These are phyloP conservation scores for Durusdinium trenchii DNA, from an alignment of 73 alveolate species.

Conservation along the genomic window DNA sequence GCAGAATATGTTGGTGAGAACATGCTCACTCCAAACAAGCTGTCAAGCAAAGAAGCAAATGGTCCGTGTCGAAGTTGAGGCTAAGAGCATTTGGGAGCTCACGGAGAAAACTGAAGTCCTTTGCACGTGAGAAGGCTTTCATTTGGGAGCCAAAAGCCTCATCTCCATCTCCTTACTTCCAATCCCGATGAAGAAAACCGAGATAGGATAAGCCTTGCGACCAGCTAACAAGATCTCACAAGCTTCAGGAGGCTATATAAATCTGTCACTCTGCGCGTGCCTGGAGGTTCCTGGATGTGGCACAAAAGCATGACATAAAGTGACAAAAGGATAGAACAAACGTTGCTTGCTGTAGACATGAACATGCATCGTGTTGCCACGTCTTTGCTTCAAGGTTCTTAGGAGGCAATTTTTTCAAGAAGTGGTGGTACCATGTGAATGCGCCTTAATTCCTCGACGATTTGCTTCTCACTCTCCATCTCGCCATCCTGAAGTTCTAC, in stretches of 20 bases:
- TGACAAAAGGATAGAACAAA: too few species aligned
- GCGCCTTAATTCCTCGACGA: conserved; percentile 31
- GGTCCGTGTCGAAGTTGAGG: conserved; percentile 25
- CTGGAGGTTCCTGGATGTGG: too few species aligned
- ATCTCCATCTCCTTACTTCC: conserved; percentile 21
- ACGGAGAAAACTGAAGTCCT: conserved; percentile 51
- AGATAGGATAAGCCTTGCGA: conserved; percentile 34
- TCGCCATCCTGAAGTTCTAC: conserved; percentile 9
- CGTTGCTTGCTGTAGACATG: too few species aligned
- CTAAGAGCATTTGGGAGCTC: conserved; percentile 47
- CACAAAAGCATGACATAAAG: too few species aligned
- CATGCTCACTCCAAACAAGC: not conserved
- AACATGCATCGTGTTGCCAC: too few species aligned
- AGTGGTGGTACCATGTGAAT: not conserved
- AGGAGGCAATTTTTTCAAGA: not conserved
- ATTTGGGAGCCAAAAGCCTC: not conserved
- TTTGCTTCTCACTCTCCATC: conserved; percentile 35
- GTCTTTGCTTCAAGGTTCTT: too few species aligned
- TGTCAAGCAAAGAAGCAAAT: not conserved
- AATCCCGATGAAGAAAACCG: conserved; percentile 22
- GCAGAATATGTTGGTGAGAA: not conserved
- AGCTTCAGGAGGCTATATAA: too few species aligned
- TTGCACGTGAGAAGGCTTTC: too few species aligned
- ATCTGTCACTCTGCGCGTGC: too few species aligned
- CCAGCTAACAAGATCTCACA: too few species aligned